These are phyloP conservation scores for Camellia granthamiana DNA, from an alignment of 148 eudicot genomes.

Conservation along the genomic window DNA sequence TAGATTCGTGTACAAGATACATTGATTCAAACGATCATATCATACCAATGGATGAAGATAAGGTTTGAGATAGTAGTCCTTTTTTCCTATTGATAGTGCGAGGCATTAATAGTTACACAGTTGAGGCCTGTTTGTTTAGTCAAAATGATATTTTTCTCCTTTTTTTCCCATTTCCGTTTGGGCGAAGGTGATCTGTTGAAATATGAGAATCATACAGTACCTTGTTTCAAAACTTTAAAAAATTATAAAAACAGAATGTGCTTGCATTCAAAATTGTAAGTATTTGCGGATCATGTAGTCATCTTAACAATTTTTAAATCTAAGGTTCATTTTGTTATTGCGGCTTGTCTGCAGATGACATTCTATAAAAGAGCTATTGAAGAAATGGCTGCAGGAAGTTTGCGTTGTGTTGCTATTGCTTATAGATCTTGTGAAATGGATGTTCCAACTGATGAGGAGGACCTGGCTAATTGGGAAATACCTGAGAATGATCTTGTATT, in stretches of 20 bases:
- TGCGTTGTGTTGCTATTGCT: slow-evolving; percentile 95
- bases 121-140: neutral
- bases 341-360: slow-evolving; percentile 36
- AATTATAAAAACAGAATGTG: neutral
- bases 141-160: neutral
- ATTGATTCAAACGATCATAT: slow-evolving; percentile 51
- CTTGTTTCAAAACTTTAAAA: neutral
- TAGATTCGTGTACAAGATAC: slow-evolving; percentile 63
- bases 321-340: neutral
- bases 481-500: slow-evolving; percentile 75
- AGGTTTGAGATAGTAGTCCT: slow-evolving; percentile 45
- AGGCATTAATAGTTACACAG: neutral
- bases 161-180: neutral
- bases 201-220: neutral
- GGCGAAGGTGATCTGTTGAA: neutral
- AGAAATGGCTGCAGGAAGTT: slow-evolving; percentile 76
- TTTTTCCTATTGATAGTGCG: neutral
- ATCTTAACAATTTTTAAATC: neutral
- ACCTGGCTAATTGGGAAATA: slow-evolving; percentile 60
- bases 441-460: slow-evolving; percentile 65
- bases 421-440: slow-evolving; percentile 44
- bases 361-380: slow-evolving; percentile 56
- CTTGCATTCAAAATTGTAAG: neutral
- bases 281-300: neutral
- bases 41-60: slow-evolving; percentile 47